Conservation (phyloP, 2,329 filamentous ascomycete genomes). For the Cladosporium sp. region DNA sequence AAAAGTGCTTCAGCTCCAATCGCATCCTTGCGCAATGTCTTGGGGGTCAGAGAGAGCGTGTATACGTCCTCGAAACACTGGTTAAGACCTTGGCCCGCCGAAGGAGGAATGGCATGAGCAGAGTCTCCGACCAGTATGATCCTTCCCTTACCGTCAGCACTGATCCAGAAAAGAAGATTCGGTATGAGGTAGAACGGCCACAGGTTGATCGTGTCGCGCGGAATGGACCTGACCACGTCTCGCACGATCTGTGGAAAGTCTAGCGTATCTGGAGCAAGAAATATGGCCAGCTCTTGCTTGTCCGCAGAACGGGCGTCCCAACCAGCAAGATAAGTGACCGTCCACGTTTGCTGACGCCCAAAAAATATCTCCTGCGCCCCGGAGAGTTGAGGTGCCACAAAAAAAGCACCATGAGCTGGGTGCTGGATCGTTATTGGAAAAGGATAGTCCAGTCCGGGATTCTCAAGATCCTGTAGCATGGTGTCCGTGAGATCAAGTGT, state of each 20-base stretch:
- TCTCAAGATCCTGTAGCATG: neutral
- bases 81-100: neutral
- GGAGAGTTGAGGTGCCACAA: neutral
- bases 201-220: neutral
- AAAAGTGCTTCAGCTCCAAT: neutral
- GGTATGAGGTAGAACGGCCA: slow-evolving; percentile 6
- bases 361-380: neutral
- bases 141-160: neutral
- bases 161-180: slow-evolving; percentile 2
- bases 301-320: neutral
- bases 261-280: neutral
- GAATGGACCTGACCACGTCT: neutral
- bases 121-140: neutral
- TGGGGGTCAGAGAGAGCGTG: neutral
- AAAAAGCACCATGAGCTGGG: slow-evolving; percentile 1
- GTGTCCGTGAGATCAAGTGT: neutral
- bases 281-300: neutral
- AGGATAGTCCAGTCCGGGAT: neutral
- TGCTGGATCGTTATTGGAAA: neutral
- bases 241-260: slow-evolving; percentile 1
- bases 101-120: neutral
- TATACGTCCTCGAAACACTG: neutral
- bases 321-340: neutral
- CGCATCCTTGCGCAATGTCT: neutral
- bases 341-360: neutral